phyloP scores from a whole-genome alignment of 805 yeast genomes.

The Yamadazyma endophytica region DNA sequence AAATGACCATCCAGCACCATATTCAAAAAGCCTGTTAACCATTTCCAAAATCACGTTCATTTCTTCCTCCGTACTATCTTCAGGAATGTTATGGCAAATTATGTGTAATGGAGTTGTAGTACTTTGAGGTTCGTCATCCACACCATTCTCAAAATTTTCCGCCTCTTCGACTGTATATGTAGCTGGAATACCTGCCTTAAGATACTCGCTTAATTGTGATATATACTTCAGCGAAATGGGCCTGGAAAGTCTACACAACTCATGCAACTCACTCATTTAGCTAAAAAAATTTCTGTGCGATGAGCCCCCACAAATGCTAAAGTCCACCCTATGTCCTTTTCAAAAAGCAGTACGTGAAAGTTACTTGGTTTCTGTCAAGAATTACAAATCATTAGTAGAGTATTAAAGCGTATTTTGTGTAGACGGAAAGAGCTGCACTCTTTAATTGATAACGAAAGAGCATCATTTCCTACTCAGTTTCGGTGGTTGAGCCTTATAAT shows the following conservation, averaged over 20 bases:
- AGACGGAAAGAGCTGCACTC: too few relatives aligned
- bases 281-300: too few relatives aligned
- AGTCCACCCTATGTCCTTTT: too few relatives aligned
- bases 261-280: conserved; percentile 80
- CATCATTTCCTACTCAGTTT: too few relatives aligned
- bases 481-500: too few relatives aligned
- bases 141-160: conserved; percentile 47
- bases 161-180: conserved; percentile 81
- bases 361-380: too few relatives aligned
- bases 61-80: conserved; percentile 43
- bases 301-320: too few relatives aligned
- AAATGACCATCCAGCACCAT: conserved; percentile 92
- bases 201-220: conserved; percentile 39
- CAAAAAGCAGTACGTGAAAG: too few relatives aligned
- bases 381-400: too few relatives aligned
- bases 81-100: conserved; percentile 52
- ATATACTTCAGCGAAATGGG: conserved; percentile 50
- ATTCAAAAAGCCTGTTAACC: conserved; percentile 66
- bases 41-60: conserved; percentile 41
- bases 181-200: conserved; percentile 70
- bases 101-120: conserved; percentile 82
- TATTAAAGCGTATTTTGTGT: too few relatives aligned
- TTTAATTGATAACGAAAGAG: too few relatives aligned
- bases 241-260: conserved; percentile 48
- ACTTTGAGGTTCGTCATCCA: conserved; percentile 38